Percentiles rank a stretch among this genome's conserved stretches.
Conservation (phyloP, 192 early-diverging fungal genomes). For the Coemansia sp. region DNA sequence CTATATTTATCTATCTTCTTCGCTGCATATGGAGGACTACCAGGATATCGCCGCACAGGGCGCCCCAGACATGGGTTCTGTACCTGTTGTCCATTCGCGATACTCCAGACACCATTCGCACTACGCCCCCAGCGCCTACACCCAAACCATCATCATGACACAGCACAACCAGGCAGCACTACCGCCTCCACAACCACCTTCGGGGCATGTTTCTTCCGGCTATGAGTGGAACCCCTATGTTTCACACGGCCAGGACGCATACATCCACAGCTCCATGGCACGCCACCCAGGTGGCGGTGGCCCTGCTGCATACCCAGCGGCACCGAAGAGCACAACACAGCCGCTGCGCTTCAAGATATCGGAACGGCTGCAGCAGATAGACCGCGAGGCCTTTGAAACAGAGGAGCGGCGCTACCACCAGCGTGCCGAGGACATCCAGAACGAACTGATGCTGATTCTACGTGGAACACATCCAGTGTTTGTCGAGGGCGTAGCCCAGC, state of each 20-base stretch:
- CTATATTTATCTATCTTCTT: neutral
- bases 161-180: slow-evolving; percentile 16
- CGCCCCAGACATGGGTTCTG: slow-evolving; percentile 11
- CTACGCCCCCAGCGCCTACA: slow-evolving; percentile 5
- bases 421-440: slow-evolving; percentile 50
- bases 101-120: slow-evolving; percentile 18
- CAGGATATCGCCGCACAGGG: slow-evolving; percentile 21
- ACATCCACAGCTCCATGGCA: slow-evolving; percentile 5
- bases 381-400: slow-evolving; percentile 48
- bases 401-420: slow-evolving; percentile 44
- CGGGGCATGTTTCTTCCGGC: slow-evolving; percentile 15
- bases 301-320: neutral
- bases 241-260: slow-evolving; percentile 11
- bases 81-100: slow-evolving; percentile 14
- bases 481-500: slow-evolving; percentile 60
- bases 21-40: slow-evolving; percentile 30
- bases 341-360: slow-evolving; percentile 45
- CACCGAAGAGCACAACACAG: slow-evolving; percentile 20
- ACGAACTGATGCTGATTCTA: slow-evolving; percentile 31
- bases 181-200: too few relatives aligned
- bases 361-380: slow-evolving; percentile 47
- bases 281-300: neutral
- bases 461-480: slow-evolving; percentile 71
- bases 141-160: slow-evolving; percentile 1
- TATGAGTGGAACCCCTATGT: slow-evolving; percentile 49